These are phyloP conservation scores for Protomyces inouyei DNA, from an alignment of 1,139 yeast genomes.

Conservation along the genomic window DNA sequence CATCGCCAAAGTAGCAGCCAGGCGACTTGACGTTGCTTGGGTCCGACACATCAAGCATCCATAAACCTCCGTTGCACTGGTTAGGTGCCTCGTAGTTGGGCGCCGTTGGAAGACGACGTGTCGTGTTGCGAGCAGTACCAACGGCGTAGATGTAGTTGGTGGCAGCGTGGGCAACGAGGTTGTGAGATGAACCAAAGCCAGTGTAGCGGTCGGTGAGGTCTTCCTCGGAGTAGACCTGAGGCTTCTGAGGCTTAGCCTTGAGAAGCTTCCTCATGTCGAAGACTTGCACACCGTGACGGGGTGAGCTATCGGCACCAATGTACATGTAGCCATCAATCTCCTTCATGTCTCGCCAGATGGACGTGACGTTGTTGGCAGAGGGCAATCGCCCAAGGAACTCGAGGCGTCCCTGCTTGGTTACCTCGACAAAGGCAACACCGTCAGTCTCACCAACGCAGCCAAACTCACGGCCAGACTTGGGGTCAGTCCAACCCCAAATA, in stretches of 20 bases:
- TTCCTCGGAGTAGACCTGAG: not conserved
- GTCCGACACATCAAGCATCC: not conserved
- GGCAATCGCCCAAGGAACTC: not conserved
- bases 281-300: not conserved
- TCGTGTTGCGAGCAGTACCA: not conserved
- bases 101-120: not conserved
- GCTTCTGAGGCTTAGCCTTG: not conserved
- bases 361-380: not conserved
- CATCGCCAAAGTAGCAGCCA: not conserved
- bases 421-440: not conserved
- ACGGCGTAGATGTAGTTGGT: not conserved
- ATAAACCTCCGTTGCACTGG: not conserved
- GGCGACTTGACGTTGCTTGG: not conserved
- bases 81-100: not conserved
- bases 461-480: not conserved
- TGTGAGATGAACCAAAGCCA: not conserved
- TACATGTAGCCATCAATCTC: not conserved
- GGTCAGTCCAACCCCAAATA: not conserved
- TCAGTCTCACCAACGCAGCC: not conserved
- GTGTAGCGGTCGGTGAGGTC: not conserved
- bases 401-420: not conserved
- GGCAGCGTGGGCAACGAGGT: not conserved
- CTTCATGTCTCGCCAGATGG: slow-evolving; percentile 1
- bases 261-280: not conserved
- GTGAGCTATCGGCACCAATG: not conserved